These are phyloP conservation scores for Populus davidiana DNA, from an alignment of 345 rosid genomes.

Conservation along the genomic window DNA sequence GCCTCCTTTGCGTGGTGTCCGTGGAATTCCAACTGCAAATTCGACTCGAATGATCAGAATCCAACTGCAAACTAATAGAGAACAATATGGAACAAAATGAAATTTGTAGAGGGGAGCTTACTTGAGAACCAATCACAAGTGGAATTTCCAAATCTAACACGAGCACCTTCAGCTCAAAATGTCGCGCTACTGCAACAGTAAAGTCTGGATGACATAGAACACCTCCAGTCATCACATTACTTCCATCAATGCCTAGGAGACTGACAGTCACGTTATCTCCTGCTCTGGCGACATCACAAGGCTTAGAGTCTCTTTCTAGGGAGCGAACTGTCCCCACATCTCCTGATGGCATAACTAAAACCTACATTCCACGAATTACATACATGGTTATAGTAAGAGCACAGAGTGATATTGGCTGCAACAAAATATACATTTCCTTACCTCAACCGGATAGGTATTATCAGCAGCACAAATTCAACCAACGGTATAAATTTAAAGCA, in stretches of 20 bases:
- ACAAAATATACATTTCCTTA: not conserved
- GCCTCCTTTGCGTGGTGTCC: constrained; percentile 84
- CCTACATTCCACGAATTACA: constrained; percentile 34
- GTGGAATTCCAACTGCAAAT: constrained; percentile 80
- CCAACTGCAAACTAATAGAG: not conserved
- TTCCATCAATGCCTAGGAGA: constrained; percentile 72
- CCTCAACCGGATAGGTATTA: not conserved
- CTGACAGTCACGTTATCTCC: constrained; percentile 75
- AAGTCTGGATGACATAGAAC: constrained; percentile 89
- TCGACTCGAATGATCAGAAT: constrained; percentile 15
- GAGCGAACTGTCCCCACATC: constrained; percentile 69
- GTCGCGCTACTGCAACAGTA: constrained; percentile 65
- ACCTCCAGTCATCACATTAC: constrained; percentile 72
- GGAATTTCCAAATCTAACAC: constrained; percentile 71
- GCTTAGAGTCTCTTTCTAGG: constrained; percentile 68
- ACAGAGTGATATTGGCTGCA: not conserved
- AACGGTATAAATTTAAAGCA: not conserved
- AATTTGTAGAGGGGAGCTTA: constrained; percentile 15
- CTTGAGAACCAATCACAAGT: constrained; percentile 83
- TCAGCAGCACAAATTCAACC: not conserved
- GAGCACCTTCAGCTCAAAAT: constrained; percentile 70
- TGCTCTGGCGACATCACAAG: constrained; percentile 74
- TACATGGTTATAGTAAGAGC: not conserved
- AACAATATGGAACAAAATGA: not conserved
- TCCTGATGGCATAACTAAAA: constrained; percentile 82